Base-by-base conservation (phyloP, 352 stramenopile genomes). In the Elongisporangium undulatum region DNA sequence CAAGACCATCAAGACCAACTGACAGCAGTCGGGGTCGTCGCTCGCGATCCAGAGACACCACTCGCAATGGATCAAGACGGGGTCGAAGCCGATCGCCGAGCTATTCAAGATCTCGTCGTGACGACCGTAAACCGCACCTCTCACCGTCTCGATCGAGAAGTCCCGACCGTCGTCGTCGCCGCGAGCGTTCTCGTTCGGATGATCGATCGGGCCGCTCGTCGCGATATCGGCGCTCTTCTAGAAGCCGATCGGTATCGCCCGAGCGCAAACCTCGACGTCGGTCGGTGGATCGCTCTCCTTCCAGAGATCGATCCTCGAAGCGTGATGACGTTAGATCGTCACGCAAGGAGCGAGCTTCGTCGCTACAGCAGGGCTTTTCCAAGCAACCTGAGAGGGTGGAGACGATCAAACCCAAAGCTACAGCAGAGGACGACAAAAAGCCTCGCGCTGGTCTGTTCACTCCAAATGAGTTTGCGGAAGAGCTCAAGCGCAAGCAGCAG, bases 381-480 rank as follows among this genome's bases (percentile, higher is more conserved):
- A 55, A 41, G 29, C 22, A 54, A 4, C 58, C 34, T 20, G 20
- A 24, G 41, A 55, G 52, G 19, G 6, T 38, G 41, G 34, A 50
- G 19, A 10, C 7, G 17, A 26, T 4, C 10, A 61, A 23, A 15
- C 3, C 12, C n/a, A 49, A 45, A n/a, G 19, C 51, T 34, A 4
- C 56, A 55, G 45, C 49, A 41, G 53, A 34, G 24, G 51, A 58
- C 23, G 66, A 75, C 48, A 79, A 78, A 48, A 80, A 76, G 23
- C 61, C 69, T 23, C 63, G 69, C 1, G 74, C 71, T 13, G 85
- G 85, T 6, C 51, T 94, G 24, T 92, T 91, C 53, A 92, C 80
- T 8, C 72, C 78, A 19, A 66, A 72, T 21, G 79, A 91, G 55
- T 94, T 94, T 55, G 77, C 79, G 8, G 59, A 68, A 0, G 71